Evolutionary conservation across 352 stramenopile species (phyloP).

Genomic region (Phytophthora ramorum): DNA sequence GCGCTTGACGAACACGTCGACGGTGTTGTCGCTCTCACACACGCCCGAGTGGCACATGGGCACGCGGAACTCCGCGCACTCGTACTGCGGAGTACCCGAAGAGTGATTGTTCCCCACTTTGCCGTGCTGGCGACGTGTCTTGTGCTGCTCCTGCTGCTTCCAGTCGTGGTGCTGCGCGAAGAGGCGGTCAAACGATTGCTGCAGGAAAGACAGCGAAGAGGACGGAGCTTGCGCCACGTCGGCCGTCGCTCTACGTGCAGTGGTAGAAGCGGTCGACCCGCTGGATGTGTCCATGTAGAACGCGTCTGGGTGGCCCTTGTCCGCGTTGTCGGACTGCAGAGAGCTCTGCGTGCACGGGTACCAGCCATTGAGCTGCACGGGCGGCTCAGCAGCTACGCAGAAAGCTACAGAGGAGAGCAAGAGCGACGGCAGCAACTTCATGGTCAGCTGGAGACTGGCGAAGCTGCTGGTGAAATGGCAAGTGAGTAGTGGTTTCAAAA

Average conservation of each 20-base stretch:
- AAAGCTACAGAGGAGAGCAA: conserved; percentile 1
- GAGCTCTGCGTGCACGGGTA: conserved; percentile 56
- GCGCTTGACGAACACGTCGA: conserved; percentile 70
- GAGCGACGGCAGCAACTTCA: conserved; percentile 15
- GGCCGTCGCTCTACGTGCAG: conserved; percentile 16
- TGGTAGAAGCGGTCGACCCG: background rate
- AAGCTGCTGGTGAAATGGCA: conserved; percentile 18
- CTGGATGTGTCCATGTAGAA: conserved; percentile 50
- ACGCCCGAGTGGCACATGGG: conserved; percentile 77
- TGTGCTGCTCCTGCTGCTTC: conserved; percentile 21
- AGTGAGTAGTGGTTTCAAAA: conserved; percentile 19
- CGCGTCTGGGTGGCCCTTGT: conserved; percentile 41
- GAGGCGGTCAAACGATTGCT: conserved; percentile 49
- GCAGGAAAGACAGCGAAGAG: conserved; percentile 35
- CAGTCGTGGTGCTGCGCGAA: conserved; percentile 34
- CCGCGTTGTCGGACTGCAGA: conserved; percentile 18
- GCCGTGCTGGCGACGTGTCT: conserved; percentile 1
- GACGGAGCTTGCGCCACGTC: conserved; percentile 8
- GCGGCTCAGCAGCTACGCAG: conserved; percentile 18
- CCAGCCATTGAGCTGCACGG: conserved; percentile 65
- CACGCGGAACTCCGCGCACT: conserved; percentile 73
- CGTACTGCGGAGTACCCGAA: conserved; percentile 33
- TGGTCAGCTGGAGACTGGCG: background rate
- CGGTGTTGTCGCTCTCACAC: conserved; percentile 60
- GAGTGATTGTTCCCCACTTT: conserved; percentile 12